Base-by-base conservation (phyloP, 345 rosid genomes). In the Hibiscus trionum region DNA sequence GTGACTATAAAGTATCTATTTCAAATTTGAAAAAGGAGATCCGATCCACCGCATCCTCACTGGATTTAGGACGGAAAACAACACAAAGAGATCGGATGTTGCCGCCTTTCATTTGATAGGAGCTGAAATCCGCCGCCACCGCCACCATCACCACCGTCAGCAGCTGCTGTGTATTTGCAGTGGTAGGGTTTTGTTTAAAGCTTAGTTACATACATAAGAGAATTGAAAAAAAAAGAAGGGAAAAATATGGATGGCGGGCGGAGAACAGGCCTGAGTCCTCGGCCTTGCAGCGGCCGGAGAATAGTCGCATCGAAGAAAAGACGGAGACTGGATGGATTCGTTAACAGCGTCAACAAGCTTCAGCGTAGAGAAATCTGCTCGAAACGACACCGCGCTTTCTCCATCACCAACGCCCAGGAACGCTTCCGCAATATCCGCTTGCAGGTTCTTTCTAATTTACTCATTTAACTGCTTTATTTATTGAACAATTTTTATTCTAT, bases 341-440 rank as follows among this genome's bases (percentile, higher is more conserved):
- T 88, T 63, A 87, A 90, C 72, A 89, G 86, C 62, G 98, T 90
- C 31, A 90, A 86, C 80, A 93, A 90, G 86, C 88, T 93, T 35
- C 98, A 88, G 76, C 83, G 93, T 69, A 82, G 93, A 24, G 96
- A 90, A 82, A 93, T 90, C 72, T 82, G 87, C 31, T 93, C 91
- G 46, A 88, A 86, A 74, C 80, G 80, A 62, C 87, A 88, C 81
- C 97, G 95, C 4, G 85, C 86, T 77, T 93, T 90, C 84, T 84
- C 88, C 69, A 85, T 89, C 74, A 88, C 84, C 80, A 86, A 91
- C 15, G 87, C 97, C 46, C 93, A 88, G 71, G 98, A 93, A 76
- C 75, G 95, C 49, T 93, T 93, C 79, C 93, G 95, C 73, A 89
- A 90, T 72, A 86, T 93, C 81, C 95, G 91, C 35, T 85, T 93